Conservation (phyloP, 2,329 filamentous ascomycete genomes). For the Paecilomyces formosus region DNA sequence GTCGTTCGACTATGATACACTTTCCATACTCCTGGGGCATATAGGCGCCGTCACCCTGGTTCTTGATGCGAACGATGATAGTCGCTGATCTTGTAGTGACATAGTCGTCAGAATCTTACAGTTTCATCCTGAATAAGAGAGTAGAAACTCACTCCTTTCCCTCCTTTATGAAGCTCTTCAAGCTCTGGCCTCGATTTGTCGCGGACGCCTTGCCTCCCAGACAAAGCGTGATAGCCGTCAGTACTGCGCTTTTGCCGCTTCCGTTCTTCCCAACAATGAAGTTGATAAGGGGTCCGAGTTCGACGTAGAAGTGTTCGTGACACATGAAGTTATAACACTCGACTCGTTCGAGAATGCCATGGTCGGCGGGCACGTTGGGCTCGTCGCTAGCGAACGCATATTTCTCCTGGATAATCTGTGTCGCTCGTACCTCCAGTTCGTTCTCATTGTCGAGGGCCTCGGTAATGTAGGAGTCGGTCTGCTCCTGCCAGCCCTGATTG, state of each 20-base stretch:
- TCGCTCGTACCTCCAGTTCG: slow-evolving; percentile 52
- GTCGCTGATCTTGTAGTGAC: slow-evolving; percentile 42
- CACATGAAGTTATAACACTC: slow-evolving; percentile 96
- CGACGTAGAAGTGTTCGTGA: slow-evolving; percentile 70
- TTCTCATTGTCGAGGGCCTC: slow-evolving; percentile 27
- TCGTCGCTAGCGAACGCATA: slow-evolving; percentile 43
- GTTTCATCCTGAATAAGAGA: not conserved
- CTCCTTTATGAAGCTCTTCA: slow-evolving; percentile 88
- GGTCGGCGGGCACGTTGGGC: slow-evolving; percentile 69
- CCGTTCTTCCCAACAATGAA: slow-evolving; percentile 98
- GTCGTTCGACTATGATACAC: slow-evolving; percentile 81
- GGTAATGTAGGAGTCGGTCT: slow-evolving; percentile 7
- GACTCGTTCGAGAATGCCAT: slow-evolving; percentile 81
- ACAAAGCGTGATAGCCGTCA: slow-evolving; percentile 88
- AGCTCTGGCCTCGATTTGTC: slow-evolving; percentile 82
- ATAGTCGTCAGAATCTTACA: slow-evolving; percentile 4
- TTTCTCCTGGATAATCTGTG: slow-evolving; percentile 52
- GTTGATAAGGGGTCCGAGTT: slow-evolving; percentile 90
- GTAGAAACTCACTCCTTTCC: slow-evolving; percentile 59
- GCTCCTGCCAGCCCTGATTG: slow-evolving; percentile 15
- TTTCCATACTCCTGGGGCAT: slow-evolving; percentile 74
- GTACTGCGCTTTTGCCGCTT: slow-evolving; percentile 91
- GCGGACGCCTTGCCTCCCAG: slow-evolving; percentile 89
- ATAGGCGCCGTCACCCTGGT: slow-evolving; percentile 77
- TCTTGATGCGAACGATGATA: slow-evolving; percentile 82